A percentile compares a stretch with the other conserved stretches of the same genome.
phyloP scores from a whole-genome alignment of 2,329 filamentous ascomycete species.

The Colletotrichum sp. region DNA sequence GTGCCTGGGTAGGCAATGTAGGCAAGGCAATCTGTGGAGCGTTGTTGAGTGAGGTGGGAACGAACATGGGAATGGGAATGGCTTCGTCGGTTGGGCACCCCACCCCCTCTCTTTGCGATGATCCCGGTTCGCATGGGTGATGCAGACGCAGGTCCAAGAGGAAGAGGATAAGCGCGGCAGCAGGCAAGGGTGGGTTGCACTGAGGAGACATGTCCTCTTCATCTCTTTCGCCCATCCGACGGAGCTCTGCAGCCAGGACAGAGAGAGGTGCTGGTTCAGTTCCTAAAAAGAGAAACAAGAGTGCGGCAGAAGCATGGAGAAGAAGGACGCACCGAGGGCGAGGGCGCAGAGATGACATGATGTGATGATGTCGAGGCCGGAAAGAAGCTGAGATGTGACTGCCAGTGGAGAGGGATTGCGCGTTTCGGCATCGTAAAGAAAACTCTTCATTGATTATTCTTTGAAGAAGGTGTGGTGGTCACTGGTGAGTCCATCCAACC shows the following conservation, averaged over 20 bases:
- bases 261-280: background rate
- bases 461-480: background rate
- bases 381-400: slow-evolving; percentile 14
- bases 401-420: background rate
- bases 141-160: slow-evolving; percentile 47
- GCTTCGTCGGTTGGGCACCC: background rate
- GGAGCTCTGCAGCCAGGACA: background rate
- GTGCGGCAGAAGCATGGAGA: background rate
- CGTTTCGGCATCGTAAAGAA: background rate
- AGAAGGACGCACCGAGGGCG: background rate
- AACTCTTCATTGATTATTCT: background rate
- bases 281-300: background rate
- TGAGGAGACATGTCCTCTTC: background rate
- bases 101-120: background rate
- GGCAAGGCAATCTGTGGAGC: background rate
- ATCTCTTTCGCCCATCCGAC: background rate
- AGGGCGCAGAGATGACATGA: slow-evolving; percentile 8
- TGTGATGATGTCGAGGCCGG: background rate
- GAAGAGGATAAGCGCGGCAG: slow-evolving; percentile 42
- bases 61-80: background rate
- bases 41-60: background rate
- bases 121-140: slow-evolving; percentile 28
- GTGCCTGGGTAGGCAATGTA: background rate
- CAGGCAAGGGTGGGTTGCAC: slow-evolving; percentile 21
- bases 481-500: background rate